Percentiles rank a stretch among this genome's conserved stretches.
phyloP scores from a whole-genome alignment of 1,284 basidiomycete genomes.

The Hemileia vastatrix region DNA sequence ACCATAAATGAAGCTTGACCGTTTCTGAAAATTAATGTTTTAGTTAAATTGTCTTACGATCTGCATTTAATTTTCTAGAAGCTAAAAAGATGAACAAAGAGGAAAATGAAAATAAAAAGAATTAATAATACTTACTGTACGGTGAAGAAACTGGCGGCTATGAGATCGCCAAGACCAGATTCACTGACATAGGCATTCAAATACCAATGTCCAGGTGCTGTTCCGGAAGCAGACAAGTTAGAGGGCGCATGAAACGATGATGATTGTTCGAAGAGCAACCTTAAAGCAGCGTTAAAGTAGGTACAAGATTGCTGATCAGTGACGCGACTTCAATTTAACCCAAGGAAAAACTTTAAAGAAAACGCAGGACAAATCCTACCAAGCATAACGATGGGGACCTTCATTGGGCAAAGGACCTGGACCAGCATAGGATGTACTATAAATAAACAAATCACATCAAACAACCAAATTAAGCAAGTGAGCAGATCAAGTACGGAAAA shows the following conservation, averaged over 20 bases:
- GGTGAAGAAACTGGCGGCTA: slow-evolving; percentile 13
- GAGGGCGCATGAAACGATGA: slow-evolving; percentile 1
- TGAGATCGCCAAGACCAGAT: slow-evolving; percentile 5
- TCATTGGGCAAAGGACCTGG: slow-evolving; percentile 6
- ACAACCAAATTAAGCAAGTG: no score
- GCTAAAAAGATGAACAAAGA: no score
- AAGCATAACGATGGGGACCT: slow-evolving; percentile 14
- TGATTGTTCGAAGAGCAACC: slow-evolving; percentile 3
- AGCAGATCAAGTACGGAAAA: no score
- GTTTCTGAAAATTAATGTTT: no score
- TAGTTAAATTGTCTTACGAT: no score
- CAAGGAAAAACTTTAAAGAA: no score
- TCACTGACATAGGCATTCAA: slow-evolving; percentile 8
- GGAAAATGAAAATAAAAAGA: background rate
- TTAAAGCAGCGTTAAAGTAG: no score
- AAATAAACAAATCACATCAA: no score
- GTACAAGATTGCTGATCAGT: no score
- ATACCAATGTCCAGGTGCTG: slow-evolving; percentile 10
- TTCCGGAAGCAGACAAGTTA: background rate
- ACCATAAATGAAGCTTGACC: slow-evolving; percentile 1
- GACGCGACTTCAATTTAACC: no score
- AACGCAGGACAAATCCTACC: no score
- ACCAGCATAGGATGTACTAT: slow-evolving; percentile 7
- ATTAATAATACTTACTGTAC: slow-evolving; percentile 2
- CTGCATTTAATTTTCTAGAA: no score